Evolutionary conservation across 805 yeast genomes (phyloP), one percentile per base, ranked within the genome.

Genomic region (Citeromyces matritensis): DNA sequence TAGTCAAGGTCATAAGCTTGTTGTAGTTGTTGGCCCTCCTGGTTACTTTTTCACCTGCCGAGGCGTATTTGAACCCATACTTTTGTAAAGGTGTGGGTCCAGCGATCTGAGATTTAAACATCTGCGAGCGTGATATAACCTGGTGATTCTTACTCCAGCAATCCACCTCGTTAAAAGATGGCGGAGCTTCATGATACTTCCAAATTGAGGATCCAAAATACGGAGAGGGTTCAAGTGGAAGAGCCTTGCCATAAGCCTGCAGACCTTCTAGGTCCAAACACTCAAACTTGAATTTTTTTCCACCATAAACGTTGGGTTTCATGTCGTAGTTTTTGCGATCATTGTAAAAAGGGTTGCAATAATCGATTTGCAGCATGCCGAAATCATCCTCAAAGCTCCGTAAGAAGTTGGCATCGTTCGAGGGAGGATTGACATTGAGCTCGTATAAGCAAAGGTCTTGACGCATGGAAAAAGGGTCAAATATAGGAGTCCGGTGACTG

Each of bases 311-410:
- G 33, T 77, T 65, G 0, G 88, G 75, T 8, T 51, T 48, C 5
- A 49, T 42, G 2, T 69, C 75, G 5, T 65, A 53, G 40, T 82
- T 86, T 1, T 49, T 42, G 0, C 57, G 41, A 10, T 64, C 60
- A 17, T 73, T 64, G 41, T 71, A 86, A 39, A 53, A 71, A 0
- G 95, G 94, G 38, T 69, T 78, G 1, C 42, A 35, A 44, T 78
- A 76, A 9, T 71, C 63, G 9, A 69, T 50, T 38, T 65, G 60
- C 3, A 79, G 62, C 9, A 63, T 41, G 0, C 73, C 75, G 15
- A 46, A 39, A 1, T 48, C 48, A 4, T 27, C 13, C 23, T 65
- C 71, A 21, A 80, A 55, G 9, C 43, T 34, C 2, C 39, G 24
- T 6, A 29, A n/a, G 21, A 35, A 37, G 4, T 19, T 25, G 8